phyloP scores from a whole-genome alignment of 495 filamentous ascomycete species.

The Penicillium desertorum region DNA sequence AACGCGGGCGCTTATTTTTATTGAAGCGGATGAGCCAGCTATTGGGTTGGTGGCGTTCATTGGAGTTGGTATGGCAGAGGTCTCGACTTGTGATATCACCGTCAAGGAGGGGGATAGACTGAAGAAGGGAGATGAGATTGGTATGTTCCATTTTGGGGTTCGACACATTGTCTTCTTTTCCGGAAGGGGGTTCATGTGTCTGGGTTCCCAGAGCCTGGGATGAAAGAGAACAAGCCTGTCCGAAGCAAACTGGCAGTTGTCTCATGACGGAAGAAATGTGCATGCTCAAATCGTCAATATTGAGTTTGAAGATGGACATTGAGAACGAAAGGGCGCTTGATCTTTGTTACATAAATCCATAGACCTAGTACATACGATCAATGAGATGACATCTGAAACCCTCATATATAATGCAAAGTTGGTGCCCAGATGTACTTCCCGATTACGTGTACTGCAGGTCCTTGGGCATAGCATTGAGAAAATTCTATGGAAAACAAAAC shows the following conservation, averaged over 20 bases:
- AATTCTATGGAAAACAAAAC: too few species aligned
- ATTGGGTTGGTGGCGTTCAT: constrained; percentile 68
- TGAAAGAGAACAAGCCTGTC: constrained; percentile 58
- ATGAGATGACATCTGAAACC: background rate
- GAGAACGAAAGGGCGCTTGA: too few species aligned
- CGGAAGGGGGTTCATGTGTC: constrained; percentile 29
- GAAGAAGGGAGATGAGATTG: constrained; percentile 63
- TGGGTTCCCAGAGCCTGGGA: constrained; percentile 51
- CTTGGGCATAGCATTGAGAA: too few species aligned
- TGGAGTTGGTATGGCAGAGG: constrained; percentile 69
- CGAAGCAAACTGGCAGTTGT: constrained; percentile 51
- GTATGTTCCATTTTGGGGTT: constrained; percentile 79
- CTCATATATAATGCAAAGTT: background rate
- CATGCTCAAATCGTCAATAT: background rate
- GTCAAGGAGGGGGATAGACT: constrained; percentile 60
- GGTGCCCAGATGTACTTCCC: too few species aligned
- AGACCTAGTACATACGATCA: background rate
- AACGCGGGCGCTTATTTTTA: constrained; percentile 64
- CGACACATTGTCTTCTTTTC: constrained; percentile 63
- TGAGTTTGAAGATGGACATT: too few species aligned
- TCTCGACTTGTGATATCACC: constrained; percentile 66
- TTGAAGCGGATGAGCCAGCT: constrained; percentile 64
- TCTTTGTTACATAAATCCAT: too few species aligned
- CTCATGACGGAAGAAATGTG: background rate
- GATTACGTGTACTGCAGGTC: too few species aligned